Conservation (phyloP, 73 alveolate genomes). For the Paraurostyla sp. region DNA sequence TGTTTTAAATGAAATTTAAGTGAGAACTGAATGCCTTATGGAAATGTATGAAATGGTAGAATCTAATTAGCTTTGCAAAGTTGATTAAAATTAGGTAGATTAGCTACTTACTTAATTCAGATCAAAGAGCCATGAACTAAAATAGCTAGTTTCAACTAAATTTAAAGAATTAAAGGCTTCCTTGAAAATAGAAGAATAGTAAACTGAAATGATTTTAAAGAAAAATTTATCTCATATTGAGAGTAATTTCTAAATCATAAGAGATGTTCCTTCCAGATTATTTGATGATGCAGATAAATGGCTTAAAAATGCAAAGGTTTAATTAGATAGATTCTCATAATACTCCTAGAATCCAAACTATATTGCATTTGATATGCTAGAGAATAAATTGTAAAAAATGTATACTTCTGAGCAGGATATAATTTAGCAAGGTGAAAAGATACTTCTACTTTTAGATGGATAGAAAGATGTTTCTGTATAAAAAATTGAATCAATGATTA, state of each 20-base stretch:
- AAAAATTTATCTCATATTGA: conserved; percentile 19
- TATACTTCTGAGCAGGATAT: conserved; percentile 23
- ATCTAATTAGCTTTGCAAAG: conserved; percentile 6
- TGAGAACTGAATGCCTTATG: conserved; percentile 83
- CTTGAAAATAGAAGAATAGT: conserved; percentile 27
- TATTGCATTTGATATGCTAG: conserved; percentile 69
- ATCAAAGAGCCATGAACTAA: conserved; percentile 2
- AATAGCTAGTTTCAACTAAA: conserved; percentile 11
- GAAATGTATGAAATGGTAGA: conserved; percentile 87
- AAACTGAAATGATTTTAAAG: conserved; percentile 23
- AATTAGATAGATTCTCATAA: conserved; percentile 25
- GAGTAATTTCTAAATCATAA: conserved; percentile 15
- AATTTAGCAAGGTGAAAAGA: conserved; percentile 36
- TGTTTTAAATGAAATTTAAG: conserved; percentile 88
- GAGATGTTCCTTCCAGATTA: conserved; percentile 9
- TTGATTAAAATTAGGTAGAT: conserved; percentile 11
- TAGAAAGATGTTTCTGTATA: conserved; percentile 36
- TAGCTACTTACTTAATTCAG: neutral
- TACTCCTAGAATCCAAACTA: conserved; percentile 35
- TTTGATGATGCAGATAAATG: conserved; percentile 46
- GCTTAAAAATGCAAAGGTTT: conserved; percentile 42
- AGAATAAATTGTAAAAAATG: conserved; percentile 17
- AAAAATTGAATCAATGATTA: conserved; percentile 25
- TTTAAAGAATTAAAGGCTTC: conserved; percentile 27
- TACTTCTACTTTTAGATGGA: neutral